Evolutionary conservation across 106 monocot genomes (phyloP).

Genomic region (Xerophyta viscosa): DNA sequence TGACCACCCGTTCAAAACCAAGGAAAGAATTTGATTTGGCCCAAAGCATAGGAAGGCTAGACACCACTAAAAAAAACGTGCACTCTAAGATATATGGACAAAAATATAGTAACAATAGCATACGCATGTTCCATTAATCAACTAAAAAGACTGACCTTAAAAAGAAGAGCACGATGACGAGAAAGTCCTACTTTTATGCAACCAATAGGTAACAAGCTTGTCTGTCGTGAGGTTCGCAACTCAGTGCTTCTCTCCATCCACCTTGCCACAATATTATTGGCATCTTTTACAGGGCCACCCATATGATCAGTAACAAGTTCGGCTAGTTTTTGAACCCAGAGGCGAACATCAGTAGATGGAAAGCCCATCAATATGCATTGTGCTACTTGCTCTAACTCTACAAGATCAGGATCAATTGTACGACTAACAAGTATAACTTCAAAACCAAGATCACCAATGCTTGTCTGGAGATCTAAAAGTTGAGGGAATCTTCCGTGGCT

Average conservation of each 20-base stretch:
- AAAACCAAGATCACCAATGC: constrained; percentile 90
- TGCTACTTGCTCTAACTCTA: constrained; percentile 86
- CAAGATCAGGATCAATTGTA: constrained; percentile 51
- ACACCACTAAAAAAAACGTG: neutral
- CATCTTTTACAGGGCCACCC: constrained; percentile 93
- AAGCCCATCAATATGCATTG: constrained; percentile 71
- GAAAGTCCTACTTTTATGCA: constrained; percentile 76
- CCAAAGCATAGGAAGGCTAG: too few species aligned
- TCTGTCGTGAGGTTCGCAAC: constrained; percentile 64
- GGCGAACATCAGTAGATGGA: constrained; percentile 31
- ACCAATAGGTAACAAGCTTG: constrained; percentile 86
- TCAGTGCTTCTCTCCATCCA: constrained; percentile 85
- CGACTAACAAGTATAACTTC: constrained; percentile 91
- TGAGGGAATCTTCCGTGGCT: constrained; percentile 64
- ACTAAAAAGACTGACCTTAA: constrained; percentile 58
- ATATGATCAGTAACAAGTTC: constrained; percentile 86
- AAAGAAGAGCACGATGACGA: constrained; percentile 91
- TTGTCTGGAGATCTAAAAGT: constrained; percentile 71
- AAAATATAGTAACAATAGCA: neutral
- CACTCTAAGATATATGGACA: neutral
- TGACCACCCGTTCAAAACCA: too few species aligned
- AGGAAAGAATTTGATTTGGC: too few species aligned
- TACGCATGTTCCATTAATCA: neutral
- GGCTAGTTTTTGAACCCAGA: constrained; percentile 82
- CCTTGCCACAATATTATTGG: constrained; percentile 60